phyloP scores from a whole-genome alignment of 176 grass and related monocot species.

The Triticum monococcum region DNA sequence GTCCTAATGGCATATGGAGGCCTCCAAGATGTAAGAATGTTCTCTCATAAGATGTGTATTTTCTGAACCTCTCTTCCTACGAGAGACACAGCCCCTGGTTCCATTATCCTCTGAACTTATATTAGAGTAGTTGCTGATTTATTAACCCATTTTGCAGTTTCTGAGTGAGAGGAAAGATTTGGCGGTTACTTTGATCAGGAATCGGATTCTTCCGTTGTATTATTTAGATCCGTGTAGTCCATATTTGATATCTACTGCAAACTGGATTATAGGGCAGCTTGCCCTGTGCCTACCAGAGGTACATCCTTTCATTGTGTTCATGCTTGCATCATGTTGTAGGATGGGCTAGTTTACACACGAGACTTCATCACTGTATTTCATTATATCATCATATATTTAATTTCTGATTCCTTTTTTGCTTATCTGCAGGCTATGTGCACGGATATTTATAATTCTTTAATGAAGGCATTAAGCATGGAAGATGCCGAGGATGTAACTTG shows the following conservation, averaged over 20 bases:
- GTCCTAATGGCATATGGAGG: slow-evolving; percentile 93
- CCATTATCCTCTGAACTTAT: slow-evolving; percentile 11
- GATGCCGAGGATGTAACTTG: slow-evolving; percentile 59
- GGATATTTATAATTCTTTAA: slow-evolving; percentile 77
- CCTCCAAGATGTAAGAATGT: slow-evolving; percentile 81
- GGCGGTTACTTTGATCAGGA: slow-evolving; percentile 54
- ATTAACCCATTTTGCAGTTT: slow-evolving; percentile 61
- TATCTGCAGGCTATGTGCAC: slow-evolving; percentile 59
- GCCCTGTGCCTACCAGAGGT: slow-evolving; percentile 72
- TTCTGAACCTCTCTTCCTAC: background rate
- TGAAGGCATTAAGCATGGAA: slow-evolving; percentile 55
- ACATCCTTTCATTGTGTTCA: slow-evolving; percentile 19
- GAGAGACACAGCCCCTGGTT: background rate
- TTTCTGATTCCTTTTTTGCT: slow-evolving; percentile 36
- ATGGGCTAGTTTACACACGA: slow-evolving; percentile 7
- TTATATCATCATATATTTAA: background rate
- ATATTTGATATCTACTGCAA: slow-evolving; percentile 87
- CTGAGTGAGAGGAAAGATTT: slow-evolving; percentile 64
- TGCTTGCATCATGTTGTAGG: slow-evolving; percentile 7
- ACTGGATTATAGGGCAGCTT: slow-evolving; percentile 85
- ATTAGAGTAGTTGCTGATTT: slow-evolving; percentile 19
- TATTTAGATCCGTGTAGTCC: slow-evolving; percentile 49
- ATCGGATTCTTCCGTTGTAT: slow-evolving; percentile 83
- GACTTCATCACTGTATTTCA: slow-evolving; percentile 6
- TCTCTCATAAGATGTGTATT: background rate